Base-by-base conservation (phyloP, 139 green algal genomes). In the Cymbomonas tetramitiformis region DNA sequence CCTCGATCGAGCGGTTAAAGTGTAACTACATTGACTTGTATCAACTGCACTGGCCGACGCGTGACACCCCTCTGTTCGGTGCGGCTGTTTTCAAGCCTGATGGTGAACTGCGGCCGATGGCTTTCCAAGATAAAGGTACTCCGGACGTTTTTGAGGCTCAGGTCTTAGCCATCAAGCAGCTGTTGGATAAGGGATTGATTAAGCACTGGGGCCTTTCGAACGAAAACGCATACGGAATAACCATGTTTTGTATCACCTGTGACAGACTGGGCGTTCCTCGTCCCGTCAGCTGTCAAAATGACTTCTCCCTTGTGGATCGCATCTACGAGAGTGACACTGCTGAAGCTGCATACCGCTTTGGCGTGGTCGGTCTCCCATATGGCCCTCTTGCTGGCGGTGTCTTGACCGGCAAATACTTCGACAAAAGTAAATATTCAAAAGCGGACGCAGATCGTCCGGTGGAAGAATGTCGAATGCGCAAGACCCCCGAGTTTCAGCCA, bases 131-230 rank as follows among this genome's bases (percentile, higher is more conserved):
- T 21, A 18, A 12, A 15, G 41, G 33, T 1, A 26, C 15, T 2
- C 18, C 26, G 50, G 31, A 44, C 23, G 50, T 39, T n/a, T 64
- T 64, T 30, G 56, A 64, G 29, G 41, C 54, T 44, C 68, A 74
- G 43, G 67, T 68, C 38, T 40, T 50, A 33, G 69, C 72, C 1
- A 80, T 83, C 61, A 70, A 64, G 1, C 69, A 76, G 23, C 69
- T 91, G 10, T 72, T 91, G 43, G 57, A 69, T 47, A 65, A 75
- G 38, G 83, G 83, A 24, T 86, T 86, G 69, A 72, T 91, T 47
- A 53, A 52, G 24, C 38, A 83, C 31, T 90, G 79, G 79, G 83
- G 83, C 1, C 55, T 87, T 1, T 77, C 51, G 58, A 91, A 91
- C 67, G 82, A 91, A 40, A 84, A 77, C n/a, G 67, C 74, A 19